Evolutionary conservation across 129 eudicot species (phyloP).

Genomic region (Escallonia herrerae): DNA sequence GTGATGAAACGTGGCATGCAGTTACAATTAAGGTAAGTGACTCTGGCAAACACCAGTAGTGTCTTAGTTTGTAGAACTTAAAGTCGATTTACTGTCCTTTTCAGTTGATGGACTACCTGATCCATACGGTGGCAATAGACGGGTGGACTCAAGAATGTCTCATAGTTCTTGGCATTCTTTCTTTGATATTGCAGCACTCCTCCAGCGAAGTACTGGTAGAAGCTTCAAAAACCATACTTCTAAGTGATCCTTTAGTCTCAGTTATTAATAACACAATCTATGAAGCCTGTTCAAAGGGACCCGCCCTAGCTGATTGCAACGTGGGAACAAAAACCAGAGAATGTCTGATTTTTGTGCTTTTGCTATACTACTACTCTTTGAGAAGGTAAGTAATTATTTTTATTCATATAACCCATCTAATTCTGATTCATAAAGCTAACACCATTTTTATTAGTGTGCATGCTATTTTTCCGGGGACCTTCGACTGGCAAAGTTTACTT

Average conservation of each 20-base stretch:
- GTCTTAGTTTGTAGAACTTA: constrained; percentile 5
- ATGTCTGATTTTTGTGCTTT: constrained; percentile 49
- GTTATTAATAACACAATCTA: constrained; percentile 30
- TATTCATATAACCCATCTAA: not conserved
- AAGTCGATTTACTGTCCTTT: constrained; percentile 10
- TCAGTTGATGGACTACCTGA: constrained; percentile 68
- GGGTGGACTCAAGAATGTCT: constrained; percentile 65
- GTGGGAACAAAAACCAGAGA: constrained; percentile 60
- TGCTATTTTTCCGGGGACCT: constrained; percentile 57
- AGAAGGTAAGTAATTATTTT: constrained; percentile 42
- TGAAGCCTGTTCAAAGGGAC: constrained; percentile 67
- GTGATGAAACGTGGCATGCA: constrained; percentile 64
- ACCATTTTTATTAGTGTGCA: constrained; percentile 36
- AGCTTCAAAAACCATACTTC: constrained; percentile 70
- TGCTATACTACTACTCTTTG: constrained; percentile 56
- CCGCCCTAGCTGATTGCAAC: constrained; percentile 55
- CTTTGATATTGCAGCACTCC: constrained; percentile 74
- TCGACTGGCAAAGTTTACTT: constrained; percentile 45
- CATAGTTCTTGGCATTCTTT: constrained; percentile 48
- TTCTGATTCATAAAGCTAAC: constrained; percentile 8
- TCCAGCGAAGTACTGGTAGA: constrained; percentile 46
- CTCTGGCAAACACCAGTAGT: not conserved
- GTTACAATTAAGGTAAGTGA: constrained; percentile 57
- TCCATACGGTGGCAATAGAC: constrained; percentile 28
- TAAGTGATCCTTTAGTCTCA: constrained; percentile 49